Base-by-base conservation (phyloP, 2,329 filamentous ascomycete genomes). In the Paecilomyces sp. region DNA sequence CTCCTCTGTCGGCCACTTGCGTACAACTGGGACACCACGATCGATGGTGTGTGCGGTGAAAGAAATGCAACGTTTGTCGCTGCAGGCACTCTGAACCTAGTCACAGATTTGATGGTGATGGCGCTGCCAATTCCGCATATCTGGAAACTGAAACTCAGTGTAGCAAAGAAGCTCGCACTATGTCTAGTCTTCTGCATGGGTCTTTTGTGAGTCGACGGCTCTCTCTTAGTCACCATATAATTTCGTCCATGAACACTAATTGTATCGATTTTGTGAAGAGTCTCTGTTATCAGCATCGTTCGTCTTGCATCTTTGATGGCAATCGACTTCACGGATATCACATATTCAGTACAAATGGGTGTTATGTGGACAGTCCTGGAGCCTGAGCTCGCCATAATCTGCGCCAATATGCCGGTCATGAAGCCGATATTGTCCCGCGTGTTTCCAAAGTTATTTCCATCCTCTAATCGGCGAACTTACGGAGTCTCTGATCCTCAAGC, bases 1-100 rank as follows among this genome's bases (percentile, higher is more conserved):
- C 31, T 61, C 1, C 58, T 53, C 22, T 63, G 61, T 52, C 57
- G 61, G 12, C 61, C 61, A 25, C 41, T 63, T 11, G 50, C 47
- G 5, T 56, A 60, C 18, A 24, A 41, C 25, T 63, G 61, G 61
- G n/a, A 63, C n/a, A 34, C 50, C 33, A n/a, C 28, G 6, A 55
- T 55, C 18, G 12, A 53, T 3, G 59, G 57, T 25, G 3, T 22
- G 2, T 63, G 61, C 36, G 55, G 18, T 36, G 6, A 13, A 25
- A 25, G 8, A 18, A 25, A 34, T 11, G 18, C 3, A 15, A 22
- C 11, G 6, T 15, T 24, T 25, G 22, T 63, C 12, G 53, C 52
- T 24, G 22, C 47, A 28, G 54, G 55, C 30, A 58, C 55, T 36
- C 13, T 59, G 24, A 63, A 61, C 51, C 24, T 63, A 8, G 47